Evolutionary conservation across 257 asterid species (phyloP), one percentile per base, ranked within the genome.

Genomic region (Solanum etuberosum): DNA sequence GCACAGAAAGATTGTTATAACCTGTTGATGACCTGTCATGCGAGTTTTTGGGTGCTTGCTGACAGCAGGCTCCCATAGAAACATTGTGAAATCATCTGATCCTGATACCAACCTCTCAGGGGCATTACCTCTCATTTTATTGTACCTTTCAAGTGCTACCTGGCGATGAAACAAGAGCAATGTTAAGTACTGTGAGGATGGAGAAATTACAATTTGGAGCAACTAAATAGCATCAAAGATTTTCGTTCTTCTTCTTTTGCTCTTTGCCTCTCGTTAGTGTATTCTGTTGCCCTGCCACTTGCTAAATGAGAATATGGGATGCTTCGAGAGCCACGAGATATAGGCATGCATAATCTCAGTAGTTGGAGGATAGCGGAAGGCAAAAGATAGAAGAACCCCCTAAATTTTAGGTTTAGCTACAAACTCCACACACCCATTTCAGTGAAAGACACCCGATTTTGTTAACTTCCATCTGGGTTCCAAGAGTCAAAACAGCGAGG

Each of bases 1-100:
- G n/a, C 85, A 46, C 27, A 80, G 85, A 46, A 80, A 80, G 42
- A 80, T 46, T 80, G 85, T 18, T 61, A n/a, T n/a, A 91, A 94
- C 98, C 96, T 95, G 99, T 76, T 97, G 99, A 91, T 97, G 99
- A 90, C 99, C 99, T 51, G 99, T 94, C 99, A 95, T 92, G 89
- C 98, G 98, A 86, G 94, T 90, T 90, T 93, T 97, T 34, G 95
- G 96, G 38, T 92, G 94, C 91, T 95, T 95, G 91, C 95, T 92
- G 43, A 90, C 94, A 38, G 92, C 81, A 37, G 99, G 99, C 87
- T 97, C 98, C 98, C 99, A 97, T 59, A 95, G 89, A 87, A 95
- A 93, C 99, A 95, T 97, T 87, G 99, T 97, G 84, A 94, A 94
- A 89, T 97, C 98, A 91, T 97, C 99, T 74, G 99, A 97, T 74